Percentiles rank a stretch among this genome's conserved stretches.
Evolutionary conservation across 768 basidiomycete species (phyloP).

Genomic region (Candolleomyces aberdarensis): DNA sequence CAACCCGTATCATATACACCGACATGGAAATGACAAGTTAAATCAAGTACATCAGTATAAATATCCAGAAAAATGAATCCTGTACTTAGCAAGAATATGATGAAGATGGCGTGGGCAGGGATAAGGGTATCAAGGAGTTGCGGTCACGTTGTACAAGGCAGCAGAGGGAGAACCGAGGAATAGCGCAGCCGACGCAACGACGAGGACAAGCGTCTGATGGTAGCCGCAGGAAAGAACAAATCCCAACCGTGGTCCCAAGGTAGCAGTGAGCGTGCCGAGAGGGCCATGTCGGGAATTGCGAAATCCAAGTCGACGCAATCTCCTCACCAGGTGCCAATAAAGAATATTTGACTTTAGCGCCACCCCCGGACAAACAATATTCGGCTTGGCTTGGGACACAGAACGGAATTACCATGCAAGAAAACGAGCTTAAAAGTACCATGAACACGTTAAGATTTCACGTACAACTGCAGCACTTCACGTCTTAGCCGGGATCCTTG

Average conservation of each 20-base stretch:
- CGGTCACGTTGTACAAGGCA: not conserved
- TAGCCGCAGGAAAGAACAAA: conserved; percentile 51
- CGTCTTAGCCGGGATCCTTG: conserved; percentile 83
- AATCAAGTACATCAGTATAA: conserved; percentile 37
- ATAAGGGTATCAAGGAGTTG: not conserved
- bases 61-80: conserved; percentile 30
- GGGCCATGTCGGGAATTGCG: conserved; percentile 88
- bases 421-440: conserved; percentile 10
- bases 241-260: conserved; percentile 76
- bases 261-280: conserved; percentile 73
- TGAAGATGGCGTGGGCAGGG: too few relatives aligned
- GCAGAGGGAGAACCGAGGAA: conserved; percentile 44
- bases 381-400: conserved; percentile 71
- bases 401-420: not conserved
- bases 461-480: conserved; percentile 79
- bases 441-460: conserved; percentile 3
- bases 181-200: conserved; percentile 51
- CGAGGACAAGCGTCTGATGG: conserved; percentile 48
- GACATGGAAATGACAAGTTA: conserved; percentile 16
- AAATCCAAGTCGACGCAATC: conserved; percentile 85
- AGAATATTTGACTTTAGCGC: conserved; percentile 80
- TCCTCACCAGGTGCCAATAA: conserved; percentile 68
- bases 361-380: conserved; percentile 84
- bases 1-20: conserved; percentile 23
- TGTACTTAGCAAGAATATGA: conserved; percentile 34